A percentile compares a stretch with the other conserved stretches of the same genome.
phyloP scores from a whole-genome alignment of 139 green algal genomes.

The Microglena sp. region DNA sequence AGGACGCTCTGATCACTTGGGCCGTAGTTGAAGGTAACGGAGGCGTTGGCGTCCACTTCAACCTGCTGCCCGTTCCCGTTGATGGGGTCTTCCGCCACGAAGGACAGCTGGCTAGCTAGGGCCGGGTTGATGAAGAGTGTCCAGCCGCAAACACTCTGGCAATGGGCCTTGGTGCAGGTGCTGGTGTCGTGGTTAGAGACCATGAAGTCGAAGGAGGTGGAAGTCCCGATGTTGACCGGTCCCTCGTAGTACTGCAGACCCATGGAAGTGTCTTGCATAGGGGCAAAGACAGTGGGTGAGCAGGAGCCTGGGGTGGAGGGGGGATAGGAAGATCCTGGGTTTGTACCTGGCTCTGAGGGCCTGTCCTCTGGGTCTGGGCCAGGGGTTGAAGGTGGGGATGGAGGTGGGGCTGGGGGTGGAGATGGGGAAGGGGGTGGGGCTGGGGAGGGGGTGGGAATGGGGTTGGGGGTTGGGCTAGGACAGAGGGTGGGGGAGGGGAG shows the following conservation, averaged over 20 bases:
- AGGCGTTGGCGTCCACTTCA: background rate
- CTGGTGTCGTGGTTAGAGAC: conserved; percentile 15
- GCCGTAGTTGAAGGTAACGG: conserved; percentile 21
- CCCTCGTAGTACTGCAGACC: conserved; percentile 23
- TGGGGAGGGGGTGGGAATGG: no score
- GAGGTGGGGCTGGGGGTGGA: no score
- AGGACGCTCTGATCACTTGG: background rate
- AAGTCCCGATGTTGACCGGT: background rate
- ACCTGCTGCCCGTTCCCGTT: no score
- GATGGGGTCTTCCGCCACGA: conserved; percentile 3
- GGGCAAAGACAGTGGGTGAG: background rate
- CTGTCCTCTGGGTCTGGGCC: no score
- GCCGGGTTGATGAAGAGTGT: conserved; percentile 11
- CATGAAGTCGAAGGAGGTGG: conserved; percentile 22
- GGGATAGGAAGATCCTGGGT: no score
- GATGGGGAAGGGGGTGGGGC: no score
- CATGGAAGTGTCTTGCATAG: conserved; percentile 10
- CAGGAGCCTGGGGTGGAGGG: background rate
- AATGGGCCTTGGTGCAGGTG: conserved; percentile 9
- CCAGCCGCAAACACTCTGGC: conserved; percentile 22
- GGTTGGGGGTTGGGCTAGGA: no score
- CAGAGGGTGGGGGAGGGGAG: no score
- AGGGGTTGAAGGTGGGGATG: no score
- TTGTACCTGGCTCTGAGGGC: no score
- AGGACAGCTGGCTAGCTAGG: background rate